Conservation (phyloP, 176 grass and related monocot genomes). For the Lolium multiflorum region DNA sequence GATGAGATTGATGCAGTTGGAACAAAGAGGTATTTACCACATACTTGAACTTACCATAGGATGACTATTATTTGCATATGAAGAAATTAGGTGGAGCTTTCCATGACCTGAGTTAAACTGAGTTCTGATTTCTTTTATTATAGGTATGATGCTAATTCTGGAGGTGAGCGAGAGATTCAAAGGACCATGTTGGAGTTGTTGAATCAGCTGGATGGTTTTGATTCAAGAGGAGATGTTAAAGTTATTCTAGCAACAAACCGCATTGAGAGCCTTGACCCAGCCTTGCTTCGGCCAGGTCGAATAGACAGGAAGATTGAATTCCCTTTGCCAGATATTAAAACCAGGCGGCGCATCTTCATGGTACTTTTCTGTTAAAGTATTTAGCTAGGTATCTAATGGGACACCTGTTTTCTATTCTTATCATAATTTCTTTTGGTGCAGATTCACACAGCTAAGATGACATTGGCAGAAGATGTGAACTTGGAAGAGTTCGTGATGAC, state of each 20-base stretch:
- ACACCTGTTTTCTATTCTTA: conserved; percentile 23
- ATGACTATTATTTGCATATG: conserved; percentile 16
- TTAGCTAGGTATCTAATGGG: background rate
- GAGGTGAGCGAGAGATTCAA: conserved; percentile 85
- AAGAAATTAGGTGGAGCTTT: background rate
- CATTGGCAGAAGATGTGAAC: conserved; percentile 79
- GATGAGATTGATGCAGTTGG: conserved; percentile 92
- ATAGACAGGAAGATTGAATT: conserved; percentile 90
- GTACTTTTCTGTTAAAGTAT: conserved; percentile 41
- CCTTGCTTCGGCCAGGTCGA: conserved; percentile 77
- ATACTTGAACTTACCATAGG: background rate
- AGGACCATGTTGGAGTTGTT: conserved; percentile 89
- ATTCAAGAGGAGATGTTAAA: conserved; percentile 86
- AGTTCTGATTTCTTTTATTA: background rate
- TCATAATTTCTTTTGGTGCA: conserved; percentile 21
- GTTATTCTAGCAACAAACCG: conserved; percentile 90
- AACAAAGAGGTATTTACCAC: conserved; percentile 71
- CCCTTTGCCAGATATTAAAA: conserved; percentile 86
- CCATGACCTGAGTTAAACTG: background rate
- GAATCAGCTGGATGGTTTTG: conserved; percentile 92
- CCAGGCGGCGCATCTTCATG: conserved; percentile 74
- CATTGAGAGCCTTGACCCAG: conserved; percentile 83
- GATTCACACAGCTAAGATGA: conserved; percentile 92
- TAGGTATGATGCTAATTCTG: conserved; percentile 92
- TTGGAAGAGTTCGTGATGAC: conserved; percentile 86